Base-by-base conservation (phyloP, 192 early-diverging fungal genomes). In the Borealophlyctis nickersoniae region DNA sequence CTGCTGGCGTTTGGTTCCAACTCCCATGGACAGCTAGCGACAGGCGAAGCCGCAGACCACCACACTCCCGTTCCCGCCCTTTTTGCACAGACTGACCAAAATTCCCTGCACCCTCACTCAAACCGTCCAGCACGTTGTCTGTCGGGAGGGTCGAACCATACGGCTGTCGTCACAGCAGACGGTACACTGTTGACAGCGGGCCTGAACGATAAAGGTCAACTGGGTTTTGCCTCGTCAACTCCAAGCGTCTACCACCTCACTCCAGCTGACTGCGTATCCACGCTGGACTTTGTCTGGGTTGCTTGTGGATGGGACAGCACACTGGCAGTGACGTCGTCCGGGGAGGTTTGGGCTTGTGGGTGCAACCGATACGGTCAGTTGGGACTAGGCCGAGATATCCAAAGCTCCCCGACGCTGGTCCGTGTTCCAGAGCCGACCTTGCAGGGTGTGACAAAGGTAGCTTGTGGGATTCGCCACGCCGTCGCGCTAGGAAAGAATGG, bases 111-210 rank as follows among this genome's bases (percentile, higher is more conserved):
- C 28, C 2, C 9, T 49, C 58, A 58, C 59, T 2, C 50, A 30
- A 9, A 29, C n/a, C 29, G 36, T 3, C 66, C 70, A 53, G 69
- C 75, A 26, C 56, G 49, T 14, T 53, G 53, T 28, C 74, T 87
- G 49, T 49, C 73, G 5, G 81, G 84, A n/a, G 88, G 88, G n/a
- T 81, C 86, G 2, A 90, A 90, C 63, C 88, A 90, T 63, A 73
- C 86, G 1, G 83, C 81, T 0, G n/a, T 84, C 14, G 66, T 86
- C 19, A 75, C 77, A 1, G 34, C 26, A 9, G 26, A 51, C 7
- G 72, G 78, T n/a, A 39, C 34, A 22, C 48, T 88, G 36, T 73
- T 70, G 55, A 71, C 79, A 65, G 63, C 62, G 0, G 86, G 86
- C 16, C 64, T 63, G 56, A 85, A 87, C 57, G 69, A 63, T 22